Conservation (phyloP, 805 yeast species). For the Kazachstania bromeliacearum region DNA sequence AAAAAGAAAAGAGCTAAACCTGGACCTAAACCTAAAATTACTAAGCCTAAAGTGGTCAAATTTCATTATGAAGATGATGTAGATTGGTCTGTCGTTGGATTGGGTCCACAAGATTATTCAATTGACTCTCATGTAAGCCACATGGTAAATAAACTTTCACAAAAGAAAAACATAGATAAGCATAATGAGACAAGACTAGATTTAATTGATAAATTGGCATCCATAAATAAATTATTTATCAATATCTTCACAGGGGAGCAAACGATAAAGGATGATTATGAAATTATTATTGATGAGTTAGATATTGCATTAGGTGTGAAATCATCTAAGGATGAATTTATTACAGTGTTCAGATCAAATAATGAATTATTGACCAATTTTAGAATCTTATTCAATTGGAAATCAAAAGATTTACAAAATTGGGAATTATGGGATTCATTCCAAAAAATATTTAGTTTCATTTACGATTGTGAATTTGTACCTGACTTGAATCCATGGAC, state of each 20-base stretch:
- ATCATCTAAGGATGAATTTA: constrained; percentile 21
- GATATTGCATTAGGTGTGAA: constrained; percentile 17
- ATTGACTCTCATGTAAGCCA: constrained; percentile 13
- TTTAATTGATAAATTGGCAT: constrained; percentile 17
- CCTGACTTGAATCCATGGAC: constrained; percentile 17
- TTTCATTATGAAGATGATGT: constrained; percentile 27
- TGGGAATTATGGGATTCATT: constrained; percentile 18
- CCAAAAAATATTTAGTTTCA: constrained; percentile 14
- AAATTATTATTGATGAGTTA: constrained; percentile 23
- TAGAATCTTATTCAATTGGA: constrained; percentile 21
- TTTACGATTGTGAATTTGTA: constrained; percentile 16
- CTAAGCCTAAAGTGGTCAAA: constrained; percentile 8
- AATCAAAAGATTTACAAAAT: constrained; percentile 11
- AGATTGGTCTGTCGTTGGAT: constrained; percentile 26
- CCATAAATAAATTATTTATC: constrained; percentile 17
- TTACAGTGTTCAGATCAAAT: constrained; percentile 21
- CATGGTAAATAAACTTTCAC: constrained; percentile 21
- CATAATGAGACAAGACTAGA: constrained; percentile 24
- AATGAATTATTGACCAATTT: constrained; percentile 21
- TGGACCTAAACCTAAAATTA: constrained; percentile 2
- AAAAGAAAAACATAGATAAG: constrained; percentile 21
- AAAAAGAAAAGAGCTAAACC: constrained; percentile 10
- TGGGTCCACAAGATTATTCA: constrained; percentile 27
- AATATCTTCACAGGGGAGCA: constrained; percentile 8
- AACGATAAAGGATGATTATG: constrained; percentile 14